A percentile compares a stretch with the other conserved stretches of the same genome.
phyloP scores from a whole-genome alignment of 768 basidiomycete species.

The Agaricus subrufescens region DNA sequence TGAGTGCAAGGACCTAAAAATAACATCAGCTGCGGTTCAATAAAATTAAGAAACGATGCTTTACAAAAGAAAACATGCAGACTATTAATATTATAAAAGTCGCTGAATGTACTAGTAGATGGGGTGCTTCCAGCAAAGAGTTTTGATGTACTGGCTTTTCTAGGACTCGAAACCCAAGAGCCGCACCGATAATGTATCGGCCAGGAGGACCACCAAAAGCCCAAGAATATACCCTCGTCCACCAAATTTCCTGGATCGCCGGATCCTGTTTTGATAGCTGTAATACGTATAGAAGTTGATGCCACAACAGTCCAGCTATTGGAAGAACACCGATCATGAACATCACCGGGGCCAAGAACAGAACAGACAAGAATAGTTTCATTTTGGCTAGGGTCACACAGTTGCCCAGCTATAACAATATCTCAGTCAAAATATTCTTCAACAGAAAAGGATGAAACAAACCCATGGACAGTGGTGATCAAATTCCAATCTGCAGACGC shows the following conservation, averaged over 20 bases:
- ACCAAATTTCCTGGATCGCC: constrained; percentile 31
- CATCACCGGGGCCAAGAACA: constrained; percentile 26
- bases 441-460: not conserved
- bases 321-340: constrained; percentile 25
- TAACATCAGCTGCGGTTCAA: not conserved
- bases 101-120: constrained; percentile 26
- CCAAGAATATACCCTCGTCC: constrained; percentile 41
- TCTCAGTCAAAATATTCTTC: not conserved
- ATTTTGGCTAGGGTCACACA: constrained; percentile 34
- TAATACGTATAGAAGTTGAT: constrained; percentile 25
- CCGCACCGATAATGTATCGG: constrained; percentile 33
- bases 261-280: constrained; percentile 22
- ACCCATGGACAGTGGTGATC: constrained; percentile 49
- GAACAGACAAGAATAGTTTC: constrained; percentile 30
- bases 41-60: constrained; percentile 8
- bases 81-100: constrained; percentile 22
- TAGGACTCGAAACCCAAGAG: constrained; percentile 30
- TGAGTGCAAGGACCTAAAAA: constrained; percentile 17
- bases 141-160: constrained; percentile 11
- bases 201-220: constrained; percentile 38
- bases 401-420: constrained; percentile 29
- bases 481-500: constrained; percentile 38
- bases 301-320: constrained; percentile 18
- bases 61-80: constrained; percentile 30
- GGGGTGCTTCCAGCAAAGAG: constrained; percentile 30